Evolutionary conservation across 495 filamentous ascomycete species (phyloP).

Genomic region (Extremus antarcticus): DNA sequence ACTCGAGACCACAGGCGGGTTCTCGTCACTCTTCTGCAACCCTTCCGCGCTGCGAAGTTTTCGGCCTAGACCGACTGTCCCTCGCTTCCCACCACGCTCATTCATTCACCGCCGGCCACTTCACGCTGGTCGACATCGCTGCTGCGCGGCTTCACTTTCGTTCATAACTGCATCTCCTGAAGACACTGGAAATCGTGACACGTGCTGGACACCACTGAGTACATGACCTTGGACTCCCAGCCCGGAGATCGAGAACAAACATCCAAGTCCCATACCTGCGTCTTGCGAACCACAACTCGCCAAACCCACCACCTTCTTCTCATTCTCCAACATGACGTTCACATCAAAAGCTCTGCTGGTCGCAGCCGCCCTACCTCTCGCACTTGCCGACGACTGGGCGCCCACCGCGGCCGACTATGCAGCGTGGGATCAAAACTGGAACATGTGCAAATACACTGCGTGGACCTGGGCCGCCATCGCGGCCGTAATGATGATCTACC

Average conservation of each 20-base stretch:
- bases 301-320: background rate
- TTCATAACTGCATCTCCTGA: no score
- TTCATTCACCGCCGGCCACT: background rate
- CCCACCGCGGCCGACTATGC: slow-evolving; percentile 9
- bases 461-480: slow-evolving; percentile 17
- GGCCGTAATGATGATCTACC: slow-evolving; percentile 10
- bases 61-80: background rate
- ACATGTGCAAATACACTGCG: slow-evolving; percentile 11
- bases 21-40: no score
- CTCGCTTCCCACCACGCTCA: background rate
- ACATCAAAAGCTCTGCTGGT: background rate
- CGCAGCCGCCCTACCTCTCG: slow-evolving; percentile 3
- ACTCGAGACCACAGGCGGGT: no score
- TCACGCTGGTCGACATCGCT: background rate
- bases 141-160: background rate
- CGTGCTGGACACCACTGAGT: background rate
- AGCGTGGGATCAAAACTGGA: slow-evolving; percentile 15
- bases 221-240: background rate
- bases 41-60: no score
- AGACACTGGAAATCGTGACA: no score
- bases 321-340: background rate
- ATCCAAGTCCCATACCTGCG: background rate
- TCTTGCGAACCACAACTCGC: background rate
- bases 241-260: background rate
- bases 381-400: background rate